Evolutionary conservation across 2,329 filamentous ascomycete genomes (phyloP), one percentile per base, ranked within the genome.

Genomic region (Arthrobotrys entomopaga): DNA sequence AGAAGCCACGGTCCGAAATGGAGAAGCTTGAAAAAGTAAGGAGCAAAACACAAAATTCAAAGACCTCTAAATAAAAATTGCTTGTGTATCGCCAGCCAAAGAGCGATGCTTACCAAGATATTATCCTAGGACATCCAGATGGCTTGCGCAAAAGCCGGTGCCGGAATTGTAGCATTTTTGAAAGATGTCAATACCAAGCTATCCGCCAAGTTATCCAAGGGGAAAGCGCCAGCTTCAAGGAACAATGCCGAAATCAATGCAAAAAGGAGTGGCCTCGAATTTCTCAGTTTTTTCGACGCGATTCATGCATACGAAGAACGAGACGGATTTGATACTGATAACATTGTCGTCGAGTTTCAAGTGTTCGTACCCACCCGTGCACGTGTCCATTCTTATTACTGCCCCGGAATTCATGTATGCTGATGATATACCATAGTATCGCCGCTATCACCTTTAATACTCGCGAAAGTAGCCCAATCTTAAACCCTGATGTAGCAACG

Each of bases 11-110:
- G 3, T 19, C 40, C 6, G 64, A 67, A 24, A 67, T 67, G 64
- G 53, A 67, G 11, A 53, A 67, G 26, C 54, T 67, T 48, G 29
- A 67, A 11, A 67, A 53, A 26, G 64, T 67, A 53, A 6, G 20
- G 13, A 13, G 4, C 16, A 6, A 13, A 15, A 38, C 10, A 20
- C 52, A 7, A 56, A n/a, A 11, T 10, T 20, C 34, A 10, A 11
- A 11, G 8, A 10, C 29, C 6, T 34, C 10, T 10, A 34, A 34
- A 34, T 34, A 34, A 34, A 34, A 7, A 34, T 7, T 34, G 2
- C 7, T 34, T 34, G 6, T 5, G 10, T 1, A 5, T 34, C 7
- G 29, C 6, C 29, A 10, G 29, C 10, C 7, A 10, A 34, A 34
- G 10, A 34, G 29, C 16, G 22, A 7, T 16, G 16, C 58, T 52